Conservation (phyloP, 2,329 filamentous ascomycete species). For the Venturia asperata region DNA sequence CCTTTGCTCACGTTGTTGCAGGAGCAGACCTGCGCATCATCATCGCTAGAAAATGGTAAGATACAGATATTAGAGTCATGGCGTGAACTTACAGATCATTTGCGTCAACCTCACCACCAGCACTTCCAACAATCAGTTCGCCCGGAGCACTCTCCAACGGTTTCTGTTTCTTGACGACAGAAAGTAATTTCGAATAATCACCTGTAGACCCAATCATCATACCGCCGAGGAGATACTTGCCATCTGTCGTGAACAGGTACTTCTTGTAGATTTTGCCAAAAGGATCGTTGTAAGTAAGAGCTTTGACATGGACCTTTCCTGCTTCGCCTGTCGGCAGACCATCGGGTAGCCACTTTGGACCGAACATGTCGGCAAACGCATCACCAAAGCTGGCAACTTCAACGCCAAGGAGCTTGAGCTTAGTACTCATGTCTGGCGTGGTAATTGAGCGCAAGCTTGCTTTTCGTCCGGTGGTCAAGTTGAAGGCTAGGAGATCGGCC, state of each 20-base stretch:
- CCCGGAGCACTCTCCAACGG: slow-evolving; percentile 68
- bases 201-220: slow-evolving; percentile 95
- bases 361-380: slow-evolving; percentile 83
- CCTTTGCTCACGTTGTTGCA: slow-evolving; percentile 90
- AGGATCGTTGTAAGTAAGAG: slow-evolving; percentile 80
- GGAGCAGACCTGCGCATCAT: slow-evolving; percentile 83
- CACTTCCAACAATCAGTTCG: slow-evolving; percentile 74
- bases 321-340: slow-evolving; percentile 38
- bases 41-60: slow-evolving; percentile 42
- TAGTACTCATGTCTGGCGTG: slow-evolving; percentile 79
- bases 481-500: slow-evolving; percentile 82
- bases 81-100: slow-evolving; percentile 56
- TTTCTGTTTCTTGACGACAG: slow-evolving; percentile 79
- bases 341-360: slow-evolving; percentile 65
- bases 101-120: slow-evolving; percentile 64
- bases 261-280: slow-evolving; percentile 90
- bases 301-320: slow-evolving; percentile 60
- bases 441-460: slow-evolving; percentile 66
- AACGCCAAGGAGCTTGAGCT: slow-evolving; percentile 80
- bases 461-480: slow-evolving; percentile 72
- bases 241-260: slow-evolving; percentile 81
- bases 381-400: slow-evolving; percentile 90
- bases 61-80: not conserved
- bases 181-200: slow-evolving; percentile 83
- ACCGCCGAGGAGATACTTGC: slow-evolving; percentile 79